These are phyloP conservation scores for Lactifluus subvellereus DNA, from an alignment of 768 basidiomycete genomes.

Conservation along the genomic window DNA sequence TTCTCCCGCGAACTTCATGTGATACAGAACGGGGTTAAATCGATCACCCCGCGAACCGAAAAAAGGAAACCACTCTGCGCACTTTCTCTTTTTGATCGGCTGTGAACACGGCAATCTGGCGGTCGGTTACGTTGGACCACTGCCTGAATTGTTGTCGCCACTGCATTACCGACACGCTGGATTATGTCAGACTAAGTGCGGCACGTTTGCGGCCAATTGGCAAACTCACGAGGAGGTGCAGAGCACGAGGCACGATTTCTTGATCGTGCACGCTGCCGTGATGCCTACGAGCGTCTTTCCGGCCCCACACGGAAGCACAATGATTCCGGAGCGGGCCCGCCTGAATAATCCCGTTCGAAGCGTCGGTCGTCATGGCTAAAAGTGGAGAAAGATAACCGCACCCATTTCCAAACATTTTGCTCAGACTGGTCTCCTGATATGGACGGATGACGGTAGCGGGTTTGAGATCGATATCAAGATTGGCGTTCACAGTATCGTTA, in stretches of 20 bases:
- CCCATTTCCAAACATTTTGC: constrained; percentile 99
- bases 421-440: constrained; percentile 96
- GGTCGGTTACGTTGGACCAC: constrained; percentile 97
- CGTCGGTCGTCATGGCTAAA: constrained; percentile 8
- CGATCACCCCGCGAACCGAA: constrained; percentile 19
- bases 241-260: constrained; percentile 95
- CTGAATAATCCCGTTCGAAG: constrained; percentile 37
- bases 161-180: constrained; percentile 91
- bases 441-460: constrained; percentile 96
- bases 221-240: constrained; percentile 91
- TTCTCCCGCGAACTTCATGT: constrained; percentile 81
- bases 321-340: constrained; percentile 95
- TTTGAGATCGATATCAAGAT: constrained; percentile 97
- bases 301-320: constrained; percentile 96
- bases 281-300: constrained; percentile 99
- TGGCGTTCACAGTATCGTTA: constrained; percentile 93
- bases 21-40: constrained; percentile 4
- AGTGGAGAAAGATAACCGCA: constrained; percentile 33
- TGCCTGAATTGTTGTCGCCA: constrained; percentile 98
- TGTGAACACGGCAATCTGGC: constrained; percentile 95
- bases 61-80: constrained; percentile 11
- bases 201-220: neutral
- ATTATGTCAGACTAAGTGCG: constrained; percentile 15
- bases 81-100: constrained; percentile 98
- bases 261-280: constrained; percentile 98